A percentile compares a stretch with the other conserved stretches of the same genome.
These are phyloP conservation scores for Periconia sp. DNA, from an alignment of 2,329 filamentous ascomycete species.

Conservation along the genomic window DNA sequence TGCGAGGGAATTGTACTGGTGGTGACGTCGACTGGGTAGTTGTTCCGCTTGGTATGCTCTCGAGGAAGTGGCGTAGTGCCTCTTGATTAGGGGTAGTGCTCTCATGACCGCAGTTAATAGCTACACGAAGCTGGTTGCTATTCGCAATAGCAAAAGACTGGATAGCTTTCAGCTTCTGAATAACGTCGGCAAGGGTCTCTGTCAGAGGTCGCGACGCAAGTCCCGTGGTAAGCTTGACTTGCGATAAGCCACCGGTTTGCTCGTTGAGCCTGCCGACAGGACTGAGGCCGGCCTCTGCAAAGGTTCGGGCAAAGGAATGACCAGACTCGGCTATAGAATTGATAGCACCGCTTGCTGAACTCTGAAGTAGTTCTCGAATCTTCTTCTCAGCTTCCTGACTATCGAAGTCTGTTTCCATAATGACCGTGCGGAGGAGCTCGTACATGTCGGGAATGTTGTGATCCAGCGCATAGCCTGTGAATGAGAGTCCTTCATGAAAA, in stretches of 20 bases:
- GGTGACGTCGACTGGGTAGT: conserved; percentile 34
- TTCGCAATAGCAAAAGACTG: conserved; percentile 78
- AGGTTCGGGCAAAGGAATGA: conserved; percentile 83
- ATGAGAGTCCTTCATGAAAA: conserved; percentile 80
- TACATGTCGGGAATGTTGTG: conserved; percentile 92
- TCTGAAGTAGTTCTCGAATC: conserved; percentile 85
- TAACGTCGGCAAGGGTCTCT: conserved; percentile 75
- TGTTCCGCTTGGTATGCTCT: conserved; percentile 57
- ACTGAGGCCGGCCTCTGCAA: conserved; percentile 80
- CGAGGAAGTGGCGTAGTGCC: conserved; percentile 74
- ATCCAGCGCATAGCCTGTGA: conserved; percentile 88
- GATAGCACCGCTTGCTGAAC: conserved; percentile 85
- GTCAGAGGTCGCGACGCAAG: conserved; percentile 75
- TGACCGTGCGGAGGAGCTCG: conserved; percentile 77
- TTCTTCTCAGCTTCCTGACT: conserved; percentile 79
- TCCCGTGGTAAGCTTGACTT: conserved; percentile 82
- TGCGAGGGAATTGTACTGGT: conserved; percentile 47
- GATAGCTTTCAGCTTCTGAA: conserved; percentile 83
- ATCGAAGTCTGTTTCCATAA: conserved; percentile 89
- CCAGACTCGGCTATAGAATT: conserved; percentile 91
- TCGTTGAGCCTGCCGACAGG: conserved; percentile 75
- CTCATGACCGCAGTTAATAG: conserved; percentile 83
- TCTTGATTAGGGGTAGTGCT: conserved; percentile 73
- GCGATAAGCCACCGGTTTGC: conserved; percentile 87
- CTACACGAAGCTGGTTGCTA: conserved; percentile 72